Percentiles rank a stretch among this genome's conserved stretches.
These are phyloP conservation scores for Pelargonium australe DNA, from an alignment of 441 rosid genomes.

Conservation along the genomic window DNA sequence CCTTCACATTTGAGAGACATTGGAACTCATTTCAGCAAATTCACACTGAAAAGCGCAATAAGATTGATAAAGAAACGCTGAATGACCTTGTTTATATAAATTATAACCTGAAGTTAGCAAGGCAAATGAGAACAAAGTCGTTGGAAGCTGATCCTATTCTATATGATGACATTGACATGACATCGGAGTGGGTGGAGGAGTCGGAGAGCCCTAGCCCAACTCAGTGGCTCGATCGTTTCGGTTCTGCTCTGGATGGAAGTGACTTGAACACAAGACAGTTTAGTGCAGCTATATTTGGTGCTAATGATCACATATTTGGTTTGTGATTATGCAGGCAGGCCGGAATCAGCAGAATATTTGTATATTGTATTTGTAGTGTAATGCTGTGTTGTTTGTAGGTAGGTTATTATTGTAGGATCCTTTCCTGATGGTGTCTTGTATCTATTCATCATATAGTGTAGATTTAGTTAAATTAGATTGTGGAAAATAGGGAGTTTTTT, in stretches of 20 bases:
- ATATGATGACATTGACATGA: slow-evolving; percentile 74
- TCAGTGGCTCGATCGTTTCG: slow-evolving; percentile 79
- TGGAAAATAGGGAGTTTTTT: too few species aligned
- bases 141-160: slow-evolving; percentile 60
- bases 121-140: slow-evolving; percentile 39
- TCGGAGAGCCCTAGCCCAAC: slow-evolving; percentile 60
- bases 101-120: slow-evolving; percentile 67
- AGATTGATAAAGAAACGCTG: slow-evolving; percentile 68
- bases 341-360: neutral
- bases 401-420: too few species aligned
- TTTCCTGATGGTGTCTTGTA: too few species aligned
- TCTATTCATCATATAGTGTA: too few species aligned
- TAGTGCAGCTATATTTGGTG: slow-evolving; percentile 52
- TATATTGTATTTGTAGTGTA: neutral
- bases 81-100: slow-evolving; percentile 58
- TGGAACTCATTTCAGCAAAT: slow-evolving; percentile 83
- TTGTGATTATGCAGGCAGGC: slow-evolving; percentile 32
- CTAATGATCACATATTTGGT: slow-evolving; percentile 57
- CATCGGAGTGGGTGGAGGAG: slow-evolving; percentile 92
- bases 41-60: slow-evolving; percentile 76
- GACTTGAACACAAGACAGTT: slow-evolving; percentile 80
- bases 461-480: too few species aligned
- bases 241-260: slow-evolving; percentile 62
- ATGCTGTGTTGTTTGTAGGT: neutral
- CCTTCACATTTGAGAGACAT: slow-evolving; percentile 59